Conservation (phyloP, 139 green algal species). For the Picochlorum sp. region DNA sequence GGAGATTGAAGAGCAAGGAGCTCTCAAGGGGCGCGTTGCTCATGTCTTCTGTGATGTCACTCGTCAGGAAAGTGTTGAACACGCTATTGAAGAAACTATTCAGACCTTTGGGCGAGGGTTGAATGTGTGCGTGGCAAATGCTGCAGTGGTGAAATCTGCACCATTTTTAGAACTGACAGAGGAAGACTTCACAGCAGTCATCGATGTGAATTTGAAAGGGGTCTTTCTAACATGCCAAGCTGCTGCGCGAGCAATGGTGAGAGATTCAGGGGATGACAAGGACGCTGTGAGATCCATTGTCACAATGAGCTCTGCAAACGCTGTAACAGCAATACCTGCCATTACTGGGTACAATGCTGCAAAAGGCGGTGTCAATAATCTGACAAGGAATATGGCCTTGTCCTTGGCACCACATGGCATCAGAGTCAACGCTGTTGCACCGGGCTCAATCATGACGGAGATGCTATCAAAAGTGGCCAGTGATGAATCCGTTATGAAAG, state of each 20-base stretch:
- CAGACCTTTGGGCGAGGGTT: conserved; percentile 41
- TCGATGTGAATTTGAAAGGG: conserved; percentile 80
- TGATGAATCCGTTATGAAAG: conserved; percentile 10
- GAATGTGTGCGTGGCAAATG: conserved; percentile 44
- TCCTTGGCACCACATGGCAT: conserved; percentile 67
- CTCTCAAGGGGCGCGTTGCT: conserved; percentile 30
- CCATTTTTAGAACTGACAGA: conserved; percentile 79
- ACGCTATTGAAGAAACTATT: conserved; percentile 42
- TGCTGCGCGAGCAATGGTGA: conserved; percentile 62
- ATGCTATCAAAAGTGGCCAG: conserved; percentile 43
- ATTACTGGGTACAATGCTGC: conserved; percentile 61
- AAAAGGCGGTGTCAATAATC: conserved; percentile 80
- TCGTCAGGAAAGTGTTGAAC: conserved; percentile 48
- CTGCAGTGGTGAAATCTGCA: conserved; percentile 59
- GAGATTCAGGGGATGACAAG: conserved; percentile 5
- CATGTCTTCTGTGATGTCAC: conserved; percentile 50
- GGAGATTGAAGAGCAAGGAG: background rate
- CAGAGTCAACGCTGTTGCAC: conserved; percentile 75
- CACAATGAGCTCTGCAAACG: conserved; percentile 79
- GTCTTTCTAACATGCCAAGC: conserved; percentile 64
- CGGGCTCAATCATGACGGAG: conserved; percentile 75
- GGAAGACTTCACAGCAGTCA: conserved; percentile 69
- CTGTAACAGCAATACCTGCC: conserved; percentile 61
- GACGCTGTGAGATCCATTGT: conserved; percentile 47
- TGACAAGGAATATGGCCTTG: conserved; percentile 73